Base-by-base conservation (phyloP, 78 protist species). In the Anaeramoeba flamelloides region DNA sequence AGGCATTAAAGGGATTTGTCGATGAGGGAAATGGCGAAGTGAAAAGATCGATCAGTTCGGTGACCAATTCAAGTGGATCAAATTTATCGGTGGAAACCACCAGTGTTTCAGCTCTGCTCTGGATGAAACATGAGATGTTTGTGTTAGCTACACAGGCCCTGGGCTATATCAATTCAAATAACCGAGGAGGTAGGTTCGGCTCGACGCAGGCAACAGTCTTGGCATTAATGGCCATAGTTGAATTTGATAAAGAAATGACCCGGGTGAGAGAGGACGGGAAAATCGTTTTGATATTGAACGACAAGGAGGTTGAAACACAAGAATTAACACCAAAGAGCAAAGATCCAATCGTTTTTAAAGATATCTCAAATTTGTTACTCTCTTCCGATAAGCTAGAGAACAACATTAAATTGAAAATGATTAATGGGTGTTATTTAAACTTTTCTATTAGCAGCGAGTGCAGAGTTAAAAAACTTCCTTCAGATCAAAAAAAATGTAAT, bases 171-270 rank as follows among this genome's bases (percentile, higher is more conserved):
- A 40, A 34, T 31, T 37, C 76, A 4, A 2, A 40, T n/a, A 77
- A 80, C 84, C 22, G 1, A 32, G 82, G 41, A 4, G 85, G 85
- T 0, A 34, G 34, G 0, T 83, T 83, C 38, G 85, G 85, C 26
- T 40, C 69, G 0, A 83, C 82, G 31, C 85, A 83, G 31, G 38
- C 83, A 40, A 83, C 85, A 38, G 82, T 83, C 17, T n/a, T 83
- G n/a, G 85, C 85, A 31, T 53, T 83, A 74, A 83, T 77, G 74
- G 85, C 82, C 3, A 83, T 81, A 40, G 2, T 81, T 32, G 2
- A 1, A 17, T 81, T 65, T 3, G 82, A 77, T 53, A 53, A 26
- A 53, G 34, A 26, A 26, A 26, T 17, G 69, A 17, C 69, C 8
- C 8, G 17, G 17, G 69, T 17, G 8, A 26, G 34, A 53, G 17